Base-by-base conservation (phyloP, 2,329 filamentous ascomycete genomes). In the Didymella glomerata region DNA sequence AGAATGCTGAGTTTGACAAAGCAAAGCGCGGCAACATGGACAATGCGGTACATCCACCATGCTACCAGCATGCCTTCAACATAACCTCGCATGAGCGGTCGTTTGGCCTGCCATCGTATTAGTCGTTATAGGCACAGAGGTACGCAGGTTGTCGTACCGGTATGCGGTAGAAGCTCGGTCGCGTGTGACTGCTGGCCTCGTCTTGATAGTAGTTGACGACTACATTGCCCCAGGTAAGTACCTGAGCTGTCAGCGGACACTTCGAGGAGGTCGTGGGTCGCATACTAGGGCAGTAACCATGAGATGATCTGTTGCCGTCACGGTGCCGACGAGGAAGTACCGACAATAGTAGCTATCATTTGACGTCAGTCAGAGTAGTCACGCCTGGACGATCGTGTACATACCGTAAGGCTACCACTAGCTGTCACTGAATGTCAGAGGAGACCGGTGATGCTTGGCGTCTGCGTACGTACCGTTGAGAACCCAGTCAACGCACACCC, bases 201-300 rank as follows among this genome's bases (percentile, higher is more conserved):
- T 76, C 74, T 62, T 76, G 74, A 45, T 70, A 76, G 53, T 73
- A 74, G 54, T 77, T 77, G 16, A 75, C 64, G 13, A 73, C 68
- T 5, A 74, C 69, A 51, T 74, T 75, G 16, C 68, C 74, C 75
- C 75, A 77, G 20, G 74, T 73, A 36, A 76, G 49, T 10, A 76
- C 30, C 75, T 77, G 24, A 18, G 32, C 9, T 36, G 34, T 14
- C 11, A 54, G 45, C 24, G 7, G 1, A 10, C 1, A 24, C 22
- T 34, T 32, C 14, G n/a, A 16, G 16, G 7, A 4, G 6, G 5
- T 14, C 9, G 4, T 16, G 11, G 10, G 20, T 5, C 28, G 53
- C 71, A 60, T 62, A 76, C 73, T 40, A 76, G 50, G 51, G 74
- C 73, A 22, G 64, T 51, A 0, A 75, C 58, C 72, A 76, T 76